Base-by-base conservation (phyloP, 2,329 filamentous ascomycete genomes). In the Penicillium sp. region DNA sequence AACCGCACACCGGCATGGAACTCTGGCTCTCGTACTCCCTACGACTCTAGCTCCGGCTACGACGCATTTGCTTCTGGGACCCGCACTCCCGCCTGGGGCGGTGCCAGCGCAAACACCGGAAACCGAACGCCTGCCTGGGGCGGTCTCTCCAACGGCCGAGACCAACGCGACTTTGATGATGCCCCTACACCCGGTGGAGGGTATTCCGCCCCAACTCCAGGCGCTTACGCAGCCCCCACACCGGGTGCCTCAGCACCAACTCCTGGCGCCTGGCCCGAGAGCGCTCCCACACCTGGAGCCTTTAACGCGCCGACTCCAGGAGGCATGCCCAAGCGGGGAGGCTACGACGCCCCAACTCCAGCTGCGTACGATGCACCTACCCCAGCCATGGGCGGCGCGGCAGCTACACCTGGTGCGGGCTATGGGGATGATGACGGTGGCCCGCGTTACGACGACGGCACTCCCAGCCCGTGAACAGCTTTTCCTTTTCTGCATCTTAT, bases 1-100 rank as follows among this genome's bases (percentile, higher is more conserved):
- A 82, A 84, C 24, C 81, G 86, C 43, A 89, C 85, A 1, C 86
- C 86, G 6, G 85, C 85, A 4, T 90, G 86, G 86, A 84, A 84
- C 48, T 85, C 88, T 1, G 86, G 86, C 42, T 81, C 84, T 44
- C 85, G 86, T 65, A 91, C 86, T 74, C 87, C 44, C 1, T 75
- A 75, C 51, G 86, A 85, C 45, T 79, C 82, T 42, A 75, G 77
- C 16, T 87, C 85, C 60, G 36, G 85, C 77, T 43, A 89, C 43
- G 84, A 85, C 49, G 74, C 78, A 26, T 87, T 85, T 74, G 80
- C 75, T 11, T 75, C 78, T 3, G 82, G 86, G 6, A 86, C 85
- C 24, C 87, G 90, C 67, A 94, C 89, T 1, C 89, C 89, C 3
- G 84, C 81, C 1, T 89, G 77, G 60, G 78, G 75, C 42, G 74